phyloP scores from a whole-genome alignment of 257 asterid genomes.

The Solanum etuberosum region DNA sequence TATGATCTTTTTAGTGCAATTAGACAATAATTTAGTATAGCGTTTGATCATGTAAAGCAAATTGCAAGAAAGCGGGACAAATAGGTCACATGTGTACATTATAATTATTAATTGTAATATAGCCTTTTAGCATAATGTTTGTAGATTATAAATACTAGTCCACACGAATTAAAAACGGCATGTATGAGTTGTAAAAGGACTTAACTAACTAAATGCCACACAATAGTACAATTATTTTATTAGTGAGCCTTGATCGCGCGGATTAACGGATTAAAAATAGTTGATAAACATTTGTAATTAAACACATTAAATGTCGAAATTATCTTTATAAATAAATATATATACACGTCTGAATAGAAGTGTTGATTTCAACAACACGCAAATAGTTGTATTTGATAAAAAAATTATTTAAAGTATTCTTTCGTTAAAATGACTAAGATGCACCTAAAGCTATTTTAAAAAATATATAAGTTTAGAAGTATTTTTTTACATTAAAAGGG shows the following conservation, averaged over 20 bases:
- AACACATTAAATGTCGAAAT: no score
- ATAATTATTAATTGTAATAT: background rate
- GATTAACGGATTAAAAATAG: background rate
- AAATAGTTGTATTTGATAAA: no score
- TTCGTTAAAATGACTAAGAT: no score
- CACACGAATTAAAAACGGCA: background rate
- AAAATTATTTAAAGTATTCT: no score
- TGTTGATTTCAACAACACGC: no score
- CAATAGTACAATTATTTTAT: background rate
- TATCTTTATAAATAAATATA: no score
- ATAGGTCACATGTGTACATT: background rate
- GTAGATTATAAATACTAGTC: background rate
- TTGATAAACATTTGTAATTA: no score
- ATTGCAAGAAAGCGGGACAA: background rate
- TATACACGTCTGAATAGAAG: no score
- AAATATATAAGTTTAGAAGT: background rate
- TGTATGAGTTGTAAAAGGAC: background rate
- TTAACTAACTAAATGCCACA: background rate
- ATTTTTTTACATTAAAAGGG: background rate
- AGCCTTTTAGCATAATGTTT: background rate
- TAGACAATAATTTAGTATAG: background rate
- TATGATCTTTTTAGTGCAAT: background rate
- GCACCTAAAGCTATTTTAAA: background rate
- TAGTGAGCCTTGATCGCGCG: background rate
- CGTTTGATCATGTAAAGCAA: background rate